These are phyloP conservation scores for Dioscorea alata DNA, from an alignment of 106 monocot genomes.

Conservation along the genomic window DNA sequence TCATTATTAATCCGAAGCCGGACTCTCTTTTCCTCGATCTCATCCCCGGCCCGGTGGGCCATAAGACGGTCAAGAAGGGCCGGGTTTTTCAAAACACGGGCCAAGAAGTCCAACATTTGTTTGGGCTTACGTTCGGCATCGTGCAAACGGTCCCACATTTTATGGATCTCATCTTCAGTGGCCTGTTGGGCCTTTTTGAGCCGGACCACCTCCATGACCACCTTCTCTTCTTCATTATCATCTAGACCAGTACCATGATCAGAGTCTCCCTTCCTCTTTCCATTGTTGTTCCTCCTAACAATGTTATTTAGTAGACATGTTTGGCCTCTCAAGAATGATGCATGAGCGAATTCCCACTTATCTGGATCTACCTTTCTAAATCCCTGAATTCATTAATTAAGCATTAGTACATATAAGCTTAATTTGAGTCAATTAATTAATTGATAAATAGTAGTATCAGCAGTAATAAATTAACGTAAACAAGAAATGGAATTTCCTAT, in stretches of 20 bases:
- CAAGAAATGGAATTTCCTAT: not conserved
- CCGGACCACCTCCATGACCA: slow-evolving; percentile 10
- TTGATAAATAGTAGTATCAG: too few relatives aligned
- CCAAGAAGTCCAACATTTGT: slow-evolving; percentile 7
- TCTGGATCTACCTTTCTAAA: slow-evolving; percentile 34
- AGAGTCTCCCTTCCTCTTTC: not conserved
- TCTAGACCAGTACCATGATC: too few relatives aligned
- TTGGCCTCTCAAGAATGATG: slow-evolving; percentile 23
- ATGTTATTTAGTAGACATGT: slow-evolving; percentile 13
- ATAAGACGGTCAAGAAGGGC: too few relatives aligned
- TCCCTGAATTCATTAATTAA: slow-evolving; percentile 6
- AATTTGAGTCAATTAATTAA: too few relatives aligned
- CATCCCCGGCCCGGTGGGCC: not conserved
- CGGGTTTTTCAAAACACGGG: not conserved
- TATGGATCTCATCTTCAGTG: slow-evolving; percentile 1
- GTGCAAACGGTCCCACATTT: slow-evolving; percentile 5
- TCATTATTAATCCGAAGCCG: not conserved
- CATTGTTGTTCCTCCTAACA: slow-evolving; percentile 2
- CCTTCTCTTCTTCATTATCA: slow-evolving; percentile 9
- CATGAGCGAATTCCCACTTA: slow-evolving; percentile 27
- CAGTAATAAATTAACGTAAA: not conserved
- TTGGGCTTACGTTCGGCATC: slow-evolving; percentile 3
- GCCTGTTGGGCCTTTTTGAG: slow-evolving; percentile 2
- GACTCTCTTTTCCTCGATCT: not conserved
- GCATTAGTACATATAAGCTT: too few relatives aligned